A percentile compares a stretch with the other conserved stretches of the same genome.
phyloP scores from a whole-genome alignment of 306 rosid species.

The Inga oerstediana region DNA sequence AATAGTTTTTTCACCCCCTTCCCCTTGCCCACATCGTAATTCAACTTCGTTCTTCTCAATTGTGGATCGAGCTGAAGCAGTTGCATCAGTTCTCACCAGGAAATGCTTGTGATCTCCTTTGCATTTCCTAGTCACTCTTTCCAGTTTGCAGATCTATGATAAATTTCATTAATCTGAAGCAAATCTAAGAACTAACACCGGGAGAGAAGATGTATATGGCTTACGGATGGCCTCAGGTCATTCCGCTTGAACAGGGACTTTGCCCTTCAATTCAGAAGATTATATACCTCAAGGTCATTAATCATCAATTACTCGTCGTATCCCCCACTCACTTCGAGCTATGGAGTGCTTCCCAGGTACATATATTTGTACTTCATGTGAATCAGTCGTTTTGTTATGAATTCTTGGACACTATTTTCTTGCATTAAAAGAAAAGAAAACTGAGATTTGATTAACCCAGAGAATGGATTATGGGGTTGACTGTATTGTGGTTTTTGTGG shows the following conservation, averaged over 20 bases:
- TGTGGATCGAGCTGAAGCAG: slow-evolving; percentile 43
- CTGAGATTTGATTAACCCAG: slow-evolving; percentile 35
- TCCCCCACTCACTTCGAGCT: slow-evolving; percentile 90
- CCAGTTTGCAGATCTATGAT: slow-evolving; percentile 48
- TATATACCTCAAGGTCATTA: slow-evolving; percentile 73
- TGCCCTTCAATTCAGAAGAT: slow-evolving; percentile 73
- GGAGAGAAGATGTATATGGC: slow-evolving; percentile 82
- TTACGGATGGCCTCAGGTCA: slow-evolving; percentile 99
- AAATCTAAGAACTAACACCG: slow-evolving; percentile 34
- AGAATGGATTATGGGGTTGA: slow-evolving; percentile 40
- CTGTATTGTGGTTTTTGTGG: slow-evolving; percentile 34
- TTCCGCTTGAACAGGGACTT: slow-evolving; percentile 74
- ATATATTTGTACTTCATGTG: neutral
- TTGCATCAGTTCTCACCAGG: slow-evolving; percentile 7
- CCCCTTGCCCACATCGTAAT: neutral
- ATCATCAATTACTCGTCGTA: slow-evolving; percentile 72
- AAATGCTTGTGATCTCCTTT: slow-evolving; percentile 53
- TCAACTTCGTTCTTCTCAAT: slow-evolving; percentile 41
- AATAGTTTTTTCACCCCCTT: neutral
- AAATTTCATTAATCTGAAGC: slow-evolving; percentile 26
- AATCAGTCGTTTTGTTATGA: neutral
- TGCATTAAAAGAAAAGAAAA: neutral
- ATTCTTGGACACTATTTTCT: neutral
- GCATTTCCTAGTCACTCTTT: slow-evolving; percentile 4
- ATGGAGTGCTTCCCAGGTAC: slow-evolving; percentile 92